Base-by-base conservation (phyloP, 169 alveolate species). In the Plasmodium yoelii region DNA sequence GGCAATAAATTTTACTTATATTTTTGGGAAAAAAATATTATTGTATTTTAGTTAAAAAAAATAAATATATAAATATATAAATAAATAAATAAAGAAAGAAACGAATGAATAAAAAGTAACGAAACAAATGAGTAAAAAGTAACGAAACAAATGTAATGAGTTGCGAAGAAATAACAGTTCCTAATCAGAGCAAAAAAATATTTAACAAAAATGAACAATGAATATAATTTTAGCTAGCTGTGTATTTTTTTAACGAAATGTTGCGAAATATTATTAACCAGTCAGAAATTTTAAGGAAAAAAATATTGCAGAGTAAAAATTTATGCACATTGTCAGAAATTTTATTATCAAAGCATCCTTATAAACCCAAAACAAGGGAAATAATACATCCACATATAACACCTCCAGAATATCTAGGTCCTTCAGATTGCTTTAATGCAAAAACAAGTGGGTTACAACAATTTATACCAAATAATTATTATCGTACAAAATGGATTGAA, bases 331-430 rank as follows among this genome's bases (percentile, higher is more conserved):
- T 56, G 70, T 51, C 90, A 28, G 64, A 28, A 18, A 44, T 56
- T 15, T 56, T 46, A 5, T 87, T 88, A 34, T 84, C 94, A 24
- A 88, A 86, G n/a, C 94, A 92, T 46, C 93, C 93, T 7, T 84
- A 84, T 71, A 92, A 92, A 60, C 94, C 94, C 44, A 88, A 87
- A 56, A 77, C 94, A 18, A 90, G 94, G n/a, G 95, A 92, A 56
- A 59, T 92, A 26, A 73, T 90, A 24, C 95, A 92, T 56, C 95
- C 95, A 5, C 89, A 88, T 68, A 59, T 92, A 46, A 73, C 77
- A 1, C 73, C 86, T 22, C 90, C 89, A 6, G 89, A 73, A 49
- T 19, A 49, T 15, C 39, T 46, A 63, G 5, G 60, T 19, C 92
- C 88, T 13, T 55, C 89, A 9, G 88, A 60, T 68, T 73, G 93